Conservation (phyloP, 345 rosid species). For the Sonneratia alba region DNA sequence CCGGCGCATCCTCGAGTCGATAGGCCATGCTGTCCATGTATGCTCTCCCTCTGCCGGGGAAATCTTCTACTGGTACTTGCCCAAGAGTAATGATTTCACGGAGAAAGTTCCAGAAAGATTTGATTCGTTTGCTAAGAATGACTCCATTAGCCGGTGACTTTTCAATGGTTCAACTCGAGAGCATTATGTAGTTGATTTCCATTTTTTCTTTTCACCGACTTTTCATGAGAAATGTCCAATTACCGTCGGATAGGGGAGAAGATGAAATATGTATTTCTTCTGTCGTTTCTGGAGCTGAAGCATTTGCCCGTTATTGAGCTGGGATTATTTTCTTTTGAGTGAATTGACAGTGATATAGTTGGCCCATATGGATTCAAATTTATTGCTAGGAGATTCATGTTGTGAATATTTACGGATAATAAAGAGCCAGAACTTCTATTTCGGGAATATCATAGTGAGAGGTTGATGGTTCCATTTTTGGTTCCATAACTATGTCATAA, state of each 20-base stretch:
- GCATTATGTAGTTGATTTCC: not conserved
- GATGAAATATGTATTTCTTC: not conserved
- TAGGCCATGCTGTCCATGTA: conserved; percentile 72
- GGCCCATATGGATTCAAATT: not conserved
- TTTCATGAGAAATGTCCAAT: not conserved
- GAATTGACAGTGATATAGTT: not conserved
- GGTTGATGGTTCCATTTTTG: not conserved
- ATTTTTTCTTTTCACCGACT: too few species aligned
- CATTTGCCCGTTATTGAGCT: not conserved
- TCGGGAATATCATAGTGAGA: not conserved
- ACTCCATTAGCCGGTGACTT: not conserved
- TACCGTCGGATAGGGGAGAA: not conserved
- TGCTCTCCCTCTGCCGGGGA: conserved; percentile 42
- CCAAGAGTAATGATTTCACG: not conserved
- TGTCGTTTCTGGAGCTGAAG: not conserved
- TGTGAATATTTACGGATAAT: not conserved
- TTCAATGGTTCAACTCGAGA: not conserved
- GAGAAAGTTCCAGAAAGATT: not conserved
- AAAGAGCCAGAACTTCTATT: not conserved
- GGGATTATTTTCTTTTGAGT: not conserved
- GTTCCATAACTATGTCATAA: not conserved
- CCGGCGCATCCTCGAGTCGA: conserved; percentile 55
- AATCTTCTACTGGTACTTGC: conserved; percentile 51
- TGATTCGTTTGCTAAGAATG: not conserved
- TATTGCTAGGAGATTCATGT: not conserved